Conservation (phyloP, 2,329 filamentous ascomycete species). For the Botryotinia globosa region DNA sequence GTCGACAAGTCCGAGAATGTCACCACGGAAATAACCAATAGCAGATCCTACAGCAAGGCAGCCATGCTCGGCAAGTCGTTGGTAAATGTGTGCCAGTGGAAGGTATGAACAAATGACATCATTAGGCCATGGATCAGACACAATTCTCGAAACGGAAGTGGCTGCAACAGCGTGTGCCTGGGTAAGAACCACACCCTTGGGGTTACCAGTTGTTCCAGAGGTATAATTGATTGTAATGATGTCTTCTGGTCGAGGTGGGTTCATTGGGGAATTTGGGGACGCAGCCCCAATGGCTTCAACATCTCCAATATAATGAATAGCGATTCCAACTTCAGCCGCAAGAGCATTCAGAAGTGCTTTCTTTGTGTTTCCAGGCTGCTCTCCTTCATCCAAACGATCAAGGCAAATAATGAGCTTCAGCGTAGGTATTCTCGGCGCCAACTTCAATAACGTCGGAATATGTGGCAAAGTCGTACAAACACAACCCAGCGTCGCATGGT, state of each 20-base stretch:
- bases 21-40: slow-evolving; percentile 92
- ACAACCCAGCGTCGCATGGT: slow-evolving; percentile 74
- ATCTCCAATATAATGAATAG: slow-evolving; percentile 74
- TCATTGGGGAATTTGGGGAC: slow-evolving; percentile 62
- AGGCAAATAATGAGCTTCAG: slow-evolving; percentile 87
- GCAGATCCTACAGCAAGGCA: slow-evolving; percentile 68
- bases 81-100: slow-evolving; percentile 91
- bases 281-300: slow-evolving; percentile 78
- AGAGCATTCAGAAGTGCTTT: slow-evolving; percentile 71
- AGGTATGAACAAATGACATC: slow-evolving; percentile 82
- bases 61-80: slow-evolving; percentile 76
- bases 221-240: slow-evolving; percentile 90
- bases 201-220: slow-evolving; percentile 77
- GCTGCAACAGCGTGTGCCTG: slow-evolving; percentile 79
- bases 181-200: slow-evolving; percentile 80
- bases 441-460: slow-evolving; percentile 75
- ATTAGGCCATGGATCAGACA: slow-evolving; percentile 46
- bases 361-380: slow-evolving; percentile 76
- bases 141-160: slow-evolving; percentile 57
- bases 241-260: slow-evolving; percentile 70
- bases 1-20: slow-evolving; percentile 80
- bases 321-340: slow-evolving; percentile 69
- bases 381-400: slow-evolving; percentile 78
- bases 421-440: slow-evolving; percentile 70
- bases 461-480: slow-evolving; percentile 79